Evolutionary conservation across 139 green algal species (phyloP).

Genomic region (Chlamydomonas sp.): DNA sequence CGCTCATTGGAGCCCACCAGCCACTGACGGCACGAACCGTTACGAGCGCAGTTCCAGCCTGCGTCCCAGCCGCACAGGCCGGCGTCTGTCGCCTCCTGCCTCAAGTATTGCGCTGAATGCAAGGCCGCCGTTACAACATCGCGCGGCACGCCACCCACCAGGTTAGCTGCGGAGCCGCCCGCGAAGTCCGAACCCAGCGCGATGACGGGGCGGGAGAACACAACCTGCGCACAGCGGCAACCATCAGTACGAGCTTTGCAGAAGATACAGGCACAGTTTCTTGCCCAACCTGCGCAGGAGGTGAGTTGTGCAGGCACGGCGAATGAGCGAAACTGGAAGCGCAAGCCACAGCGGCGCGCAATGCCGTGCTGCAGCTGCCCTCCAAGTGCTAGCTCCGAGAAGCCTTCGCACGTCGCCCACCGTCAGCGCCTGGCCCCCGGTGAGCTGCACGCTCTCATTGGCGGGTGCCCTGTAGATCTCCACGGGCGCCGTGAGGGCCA

Average conservation of each 20-base stretch:
- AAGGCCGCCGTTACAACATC: not conserved
- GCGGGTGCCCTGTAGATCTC: constrained; percentile 4
- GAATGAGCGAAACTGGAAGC: too few species aligned
- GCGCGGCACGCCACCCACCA: not conserved
- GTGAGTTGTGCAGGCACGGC: too few species aligned
- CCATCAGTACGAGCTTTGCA: not conserved
- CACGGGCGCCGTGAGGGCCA: constrained; percentile 42
- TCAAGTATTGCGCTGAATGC: too few species aligned
- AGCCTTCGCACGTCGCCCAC: not conserved
- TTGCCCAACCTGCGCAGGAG: too few species aligned
- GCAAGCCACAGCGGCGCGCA: too few species aligned
- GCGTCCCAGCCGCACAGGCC: too few species aligned
- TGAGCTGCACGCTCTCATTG: not conserved
- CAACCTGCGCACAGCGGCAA: constrained; percentile 43
- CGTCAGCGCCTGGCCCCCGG: constrained; percentile 42
- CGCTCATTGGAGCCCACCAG: too few species aligned
- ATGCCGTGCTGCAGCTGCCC: not conserved
- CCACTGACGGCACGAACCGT: too few species aligned
- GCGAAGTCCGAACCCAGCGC: constrained; percentile 66
- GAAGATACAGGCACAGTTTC: not conserved
- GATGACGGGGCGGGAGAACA: constrained; percentile 68
- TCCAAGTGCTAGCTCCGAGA: not conserved
- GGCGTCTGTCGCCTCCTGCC: too few species aligned
- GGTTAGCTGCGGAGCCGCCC: not conserved
- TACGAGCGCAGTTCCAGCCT: too few species aligned